Conservation (phyloP, 129 eudicot genomes). For the Lactuca sativa region DNA sequence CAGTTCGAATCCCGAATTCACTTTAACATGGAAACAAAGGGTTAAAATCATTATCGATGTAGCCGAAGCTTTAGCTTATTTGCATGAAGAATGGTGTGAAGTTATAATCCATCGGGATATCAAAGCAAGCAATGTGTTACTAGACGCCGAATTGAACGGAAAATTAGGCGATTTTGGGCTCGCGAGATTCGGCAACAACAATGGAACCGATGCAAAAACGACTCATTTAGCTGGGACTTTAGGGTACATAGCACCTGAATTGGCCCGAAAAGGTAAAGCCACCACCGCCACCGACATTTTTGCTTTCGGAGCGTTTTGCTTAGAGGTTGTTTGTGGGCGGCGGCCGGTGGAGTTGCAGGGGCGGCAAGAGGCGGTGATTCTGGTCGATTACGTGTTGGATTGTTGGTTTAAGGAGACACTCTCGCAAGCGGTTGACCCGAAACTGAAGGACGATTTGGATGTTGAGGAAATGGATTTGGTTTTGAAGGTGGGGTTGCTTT, state of each 20-base stretch:
- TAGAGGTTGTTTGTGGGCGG: slow-evolving; percentile 41
- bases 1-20: slow-evolving; percentile 7
- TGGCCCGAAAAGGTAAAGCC: slow-evolving; percentile 46
- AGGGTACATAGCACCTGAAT: slow-evolving; percentile 48
- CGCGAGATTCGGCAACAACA: slow-evolving; percentile 37
- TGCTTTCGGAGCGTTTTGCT: slow-evolving; percentile 44
- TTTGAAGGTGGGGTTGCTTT: slow-evolving; percentile 39
- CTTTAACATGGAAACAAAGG: slow-evolving; percentile 41
- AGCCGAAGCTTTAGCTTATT: slow-evolving; percentile 40
- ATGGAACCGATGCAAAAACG: slow-evolving; percentile 37
- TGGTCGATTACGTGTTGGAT: slow-evolving; percentile 37
- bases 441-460: slow-evolving; percentile 1
- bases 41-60: slow-evolving; percentile 34
- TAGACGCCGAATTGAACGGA: slow-evolving; percentile 38
- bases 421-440: slow-evolving; percentile 21
- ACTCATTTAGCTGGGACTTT: slow-evolving; percentile 46
- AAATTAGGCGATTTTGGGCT: slow-evolving; percentile 50
- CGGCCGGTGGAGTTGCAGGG: slow-evolving; percentile 39
- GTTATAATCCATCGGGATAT: slow-evolving; percentile 46
- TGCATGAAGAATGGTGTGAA: slow-evolving; percentile 50
- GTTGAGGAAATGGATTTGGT: slow-evolving; percentile 29
- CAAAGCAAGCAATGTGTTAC: slow-evolving; percentile 46
- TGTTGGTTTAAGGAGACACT: slow-evolving; percentile 35
- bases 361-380: slow-evolving; percentile 35
- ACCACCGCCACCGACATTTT: slow-evolving; percentile 42